Evolutionary conservation across 768 basidiomycete species (phyloP), one percentile per base, ranked within the genome.

Genomic region (Suillus plorans): DNA sequence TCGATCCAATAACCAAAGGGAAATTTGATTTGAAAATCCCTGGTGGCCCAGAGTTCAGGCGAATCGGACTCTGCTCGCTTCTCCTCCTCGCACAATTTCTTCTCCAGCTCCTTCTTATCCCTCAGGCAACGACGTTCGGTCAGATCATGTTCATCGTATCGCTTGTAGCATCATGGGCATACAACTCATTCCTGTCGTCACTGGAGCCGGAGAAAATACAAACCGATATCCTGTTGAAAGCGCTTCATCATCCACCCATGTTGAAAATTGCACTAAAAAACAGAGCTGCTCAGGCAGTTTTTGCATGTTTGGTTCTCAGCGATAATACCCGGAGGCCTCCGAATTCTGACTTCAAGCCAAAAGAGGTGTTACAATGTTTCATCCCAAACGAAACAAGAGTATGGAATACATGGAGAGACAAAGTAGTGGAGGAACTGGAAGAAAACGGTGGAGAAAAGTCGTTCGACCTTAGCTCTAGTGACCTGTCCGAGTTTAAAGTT

Each of bases 161-260:
- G 0, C 70, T 79, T 10, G 72, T 65, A 10, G 71, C 76, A 8
- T 79, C 78, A 0, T 79, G 78, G 78, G 65, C 31, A 3, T 78
- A 79, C 56, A 79, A 79, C 45, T 71, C 75, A 1, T 79, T 72
- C 49, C 70, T 79, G 31, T 73, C 77, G 14, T 75, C 73, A 1
- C 67, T 84, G 72, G 80, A 83, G 61, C 73, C 71, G 56, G 71
- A 73, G 55, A 74, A 63, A n/a, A 71, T 76, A 20, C 74, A 75
- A 47, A 66, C 58, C 12, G 45, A 66, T 1, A 56, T 75, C 28
- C 61, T 74, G 28, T 59, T 68, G 58, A 50, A 65, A 22, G 61
- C 61, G 25, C 65, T 74, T 1, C 66, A 64, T 1, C 45, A 34
- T 13, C 73, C 69, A 0, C 31, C 9, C 18, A 61, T 71, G 64